Base-by-base conservation (phyloP, 441 rosid genomes). In the Euphorbia neoarborescens region DNA sequence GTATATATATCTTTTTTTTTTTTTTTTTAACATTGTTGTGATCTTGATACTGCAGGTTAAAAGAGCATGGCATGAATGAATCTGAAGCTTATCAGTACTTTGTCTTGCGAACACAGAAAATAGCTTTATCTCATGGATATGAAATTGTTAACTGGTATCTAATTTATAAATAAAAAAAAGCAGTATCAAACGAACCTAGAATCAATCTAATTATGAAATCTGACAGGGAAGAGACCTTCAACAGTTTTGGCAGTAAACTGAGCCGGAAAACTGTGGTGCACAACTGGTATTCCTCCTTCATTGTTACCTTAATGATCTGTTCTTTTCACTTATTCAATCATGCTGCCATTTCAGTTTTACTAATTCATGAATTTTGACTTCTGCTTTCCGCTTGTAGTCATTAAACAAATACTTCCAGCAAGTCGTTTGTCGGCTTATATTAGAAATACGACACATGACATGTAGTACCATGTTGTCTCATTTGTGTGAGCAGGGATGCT, bases 171-270 rank as follows among this genome's bases (percentile, higher is more conserved):
- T 34, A 51, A 64, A 42, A 25, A 64, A 32, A 56, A 34, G 40
- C 35, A 17, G 38, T 60, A 1, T 19, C 59, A 17, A 28, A 10
- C 68, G 34, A 69, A 15, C 3, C 15, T 68, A n/a, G 25, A 19
- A 51, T 11, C 73, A 56, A 64, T 66, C 62, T 58, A 65, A 75
- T 53, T 14, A 6, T 73, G 51, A 35, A 76, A 64, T 67, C 56
- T 75, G 48, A 57, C 87, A 90, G 93, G 96, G 96, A 90, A 81
- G 93, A 90, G 80, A 90, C 96, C 19, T 90, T 90, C 88, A 85
- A 84, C 78, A 74, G 79, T 76, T 90, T 90, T 50, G 84, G 90
- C 65, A 24, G 63, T 71, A 82, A 88, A 79, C 71, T 90, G 78
- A 81, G 65, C 79, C 85, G 73, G 12, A 87, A 87, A 80, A 90